phyloP scores from a whole-genome alignment of 257 asterid species.

The Solanum virginianum region DNA sequence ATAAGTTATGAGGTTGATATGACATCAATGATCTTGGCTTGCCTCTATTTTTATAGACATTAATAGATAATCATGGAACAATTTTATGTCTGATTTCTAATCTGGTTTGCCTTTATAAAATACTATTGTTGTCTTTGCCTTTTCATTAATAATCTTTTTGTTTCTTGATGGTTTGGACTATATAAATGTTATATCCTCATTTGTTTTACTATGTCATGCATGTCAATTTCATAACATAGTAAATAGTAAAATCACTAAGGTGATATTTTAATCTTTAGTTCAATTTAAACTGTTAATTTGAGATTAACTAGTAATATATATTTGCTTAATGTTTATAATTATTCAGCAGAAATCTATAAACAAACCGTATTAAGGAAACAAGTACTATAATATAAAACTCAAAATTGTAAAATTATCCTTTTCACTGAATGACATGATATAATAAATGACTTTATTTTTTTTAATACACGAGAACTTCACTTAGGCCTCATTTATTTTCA shows the following conservation, averaged over 20 bases:
- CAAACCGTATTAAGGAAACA: neutral
- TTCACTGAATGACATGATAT: neutral
- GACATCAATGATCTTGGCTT: conserved; percentile 9
- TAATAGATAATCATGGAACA: conserved; percentile 3
- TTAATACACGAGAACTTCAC: neutral
- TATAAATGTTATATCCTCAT: neutral
- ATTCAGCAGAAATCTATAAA: neutral
- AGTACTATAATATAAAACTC: neutral
- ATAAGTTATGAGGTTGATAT: conserved; percentile 14
- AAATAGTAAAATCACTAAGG: neutral
- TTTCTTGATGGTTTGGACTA: neutral
- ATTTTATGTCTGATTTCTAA: neutral
- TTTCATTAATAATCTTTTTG: neutral
- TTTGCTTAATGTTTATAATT: neutral
- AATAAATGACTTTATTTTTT: neutral
- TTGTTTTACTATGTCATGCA: neutral
- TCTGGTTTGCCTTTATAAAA: conserved; percentile 4
- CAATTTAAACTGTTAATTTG: neutral
- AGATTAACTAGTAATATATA: neutral
- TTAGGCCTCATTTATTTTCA: no score
- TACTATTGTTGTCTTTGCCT: neutral
- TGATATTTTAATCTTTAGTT: neutral
- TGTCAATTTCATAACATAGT: neutral
- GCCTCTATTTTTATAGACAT: conserved; percentile 24
- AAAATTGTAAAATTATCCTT: neutral